Base-by-base conservation (phyloP, 2,329 filamentous ascomycete species). In the Alternaria ventricosa region DNA sequence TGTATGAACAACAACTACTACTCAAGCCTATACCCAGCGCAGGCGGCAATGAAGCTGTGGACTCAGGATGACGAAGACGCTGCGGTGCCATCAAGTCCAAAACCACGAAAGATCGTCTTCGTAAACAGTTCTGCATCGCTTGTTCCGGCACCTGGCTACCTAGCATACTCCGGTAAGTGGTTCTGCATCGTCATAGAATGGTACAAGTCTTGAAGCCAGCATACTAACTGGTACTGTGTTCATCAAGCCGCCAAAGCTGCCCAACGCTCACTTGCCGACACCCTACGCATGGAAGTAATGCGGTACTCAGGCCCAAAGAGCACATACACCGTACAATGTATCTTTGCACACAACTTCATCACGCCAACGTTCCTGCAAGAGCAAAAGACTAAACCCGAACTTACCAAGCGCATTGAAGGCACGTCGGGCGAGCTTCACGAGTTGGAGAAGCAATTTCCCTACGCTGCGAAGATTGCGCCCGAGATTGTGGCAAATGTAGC, bases 321-420 rank as follows among this genome's bases (percentile, higher is more conserved):
- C 18, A 69, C 59, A 1, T 77, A 75, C 57, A 69, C 49, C 12
- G 63, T 74, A 6, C 74, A 75, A 28, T 73, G 69, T 44, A 67
- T 68, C 11, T 75, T 76, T 64, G 66, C 72, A 2, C 55, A 58
- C 23, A 68, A 71, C 57, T 75, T 75, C 53, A 63, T 76, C 44
- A 68, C 72, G 1, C 63, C 66, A 11, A 66, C 65, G 2, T 75
- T 76, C 20, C 50, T 72, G 4, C 53, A 69, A 30, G 74, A 77
- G 61, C 74, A 76, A 61, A 66, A 72, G 28, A 68, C 67, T 18
- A 75, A 76, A 64, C 67, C 71, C 5, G 55, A 53, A 7, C 55
- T 76, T 8, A 75, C 74, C 1, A 76, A 75, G 62, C 71, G 67
- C 4, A 70, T 76, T 6, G 66, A 77, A 61, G 74, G 43, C 43